Evolutionary conservation across 192 early-diverging fungal species (phyloP).

Genomic region (Pilaira anomala): DNA sequence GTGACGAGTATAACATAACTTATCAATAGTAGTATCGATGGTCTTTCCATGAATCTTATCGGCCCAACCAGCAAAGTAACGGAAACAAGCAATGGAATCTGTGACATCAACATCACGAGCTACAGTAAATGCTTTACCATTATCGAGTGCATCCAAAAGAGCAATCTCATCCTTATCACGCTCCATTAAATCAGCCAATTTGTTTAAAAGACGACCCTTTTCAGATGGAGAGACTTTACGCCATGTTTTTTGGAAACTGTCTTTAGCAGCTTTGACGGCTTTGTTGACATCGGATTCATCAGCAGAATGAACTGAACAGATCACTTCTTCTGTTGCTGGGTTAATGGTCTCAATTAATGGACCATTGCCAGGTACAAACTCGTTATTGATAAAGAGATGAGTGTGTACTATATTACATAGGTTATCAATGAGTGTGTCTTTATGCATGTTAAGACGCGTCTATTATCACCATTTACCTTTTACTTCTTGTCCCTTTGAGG

Average conservation of each 20-base stretch:
- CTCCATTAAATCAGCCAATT: constrained; percentile 58
- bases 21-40: constrained; percentile 43
- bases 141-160: constrained; percentile 65
- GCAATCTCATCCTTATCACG: constrained; percentile 49
- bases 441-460: background rate
- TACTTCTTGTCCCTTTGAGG: constrained; percentile 22
- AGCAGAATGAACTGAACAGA: constrained; percentile 57
- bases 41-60: constrained; percentile 58
- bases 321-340: constrained; percentile 59
- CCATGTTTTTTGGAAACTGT: constrained; percentile 46
- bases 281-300: constrained; percentile 54
- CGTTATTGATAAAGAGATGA: constrained; percentile 67
- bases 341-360: constrained; percentile 56
- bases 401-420: constrained; percentile 25
- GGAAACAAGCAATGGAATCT: constrained; percentile 60
- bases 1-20: constrained; percentile 49
- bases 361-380: constrained; percentile 46
- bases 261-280: constrained; percentile 61
- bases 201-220: constrained; percentile 50
- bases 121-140: constrained; percentile 68
- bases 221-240: constrained; percentile 40
- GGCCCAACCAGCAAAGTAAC: constrained; percentile 74
- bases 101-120: constrained; percentile 64
- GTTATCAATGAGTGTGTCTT: too few species aligned
- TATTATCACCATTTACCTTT: constrained; percentile 13